These are phyloP conservation scores for Argentina anserina DNA, from an alignment of 306 rosid species.

Conservation along the genomic window DNA sequence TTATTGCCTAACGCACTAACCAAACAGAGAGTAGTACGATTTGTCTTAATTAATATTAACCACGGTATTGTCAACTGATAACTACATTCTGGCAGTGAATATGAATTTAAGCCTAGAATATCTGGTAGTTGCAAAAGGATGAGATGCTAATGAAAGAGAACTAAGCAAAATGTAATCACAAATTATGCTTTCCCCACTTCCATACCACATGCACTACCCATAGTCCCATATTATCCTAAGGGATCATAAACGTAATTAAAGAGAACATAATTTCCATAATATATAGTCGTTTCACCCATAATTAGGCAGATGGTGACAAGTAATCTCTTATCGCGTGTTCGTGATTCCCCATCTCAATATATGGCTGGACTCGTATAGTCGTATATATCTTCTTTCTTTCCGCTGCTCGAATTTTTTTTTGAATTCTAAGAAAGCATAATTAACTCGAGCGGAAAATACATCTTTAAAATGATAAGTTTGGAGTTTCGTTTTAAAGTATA, in stretches of 20 bases:
- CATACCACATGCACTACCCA: not conserved
- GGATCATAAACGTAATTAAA: not conserved
- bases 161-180: not conserved
- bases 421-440: not conserved
- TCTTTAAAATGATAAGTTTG: not conserved
- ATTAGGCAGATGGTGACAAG: not conserved
- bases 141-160: not conserved
- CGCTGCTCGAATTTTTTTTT: not conserved
- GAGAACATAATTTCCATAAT: not conserved
- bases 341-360: not conserved
- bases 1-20: not conserved
- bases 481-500: not conserved
- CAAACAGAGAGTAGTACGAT: not conserved
- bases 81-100: no score
- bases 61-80: no score
- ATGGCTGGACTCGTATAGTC: no score
- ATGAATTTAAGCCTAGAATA: no score
- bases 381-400: not conserved
- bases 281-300: not conserved
- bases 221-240: no score
- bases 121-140: no score
- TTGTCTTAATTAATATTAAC: no score
- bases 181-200: not conserved
- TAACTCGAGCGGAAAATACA: not conserved
- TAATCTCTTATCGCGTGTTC: not conserved